Evolutionary conservation across 1,139 yeast species (phyloP).

Genomic region (Martiniozyma asiatica): DNA sequence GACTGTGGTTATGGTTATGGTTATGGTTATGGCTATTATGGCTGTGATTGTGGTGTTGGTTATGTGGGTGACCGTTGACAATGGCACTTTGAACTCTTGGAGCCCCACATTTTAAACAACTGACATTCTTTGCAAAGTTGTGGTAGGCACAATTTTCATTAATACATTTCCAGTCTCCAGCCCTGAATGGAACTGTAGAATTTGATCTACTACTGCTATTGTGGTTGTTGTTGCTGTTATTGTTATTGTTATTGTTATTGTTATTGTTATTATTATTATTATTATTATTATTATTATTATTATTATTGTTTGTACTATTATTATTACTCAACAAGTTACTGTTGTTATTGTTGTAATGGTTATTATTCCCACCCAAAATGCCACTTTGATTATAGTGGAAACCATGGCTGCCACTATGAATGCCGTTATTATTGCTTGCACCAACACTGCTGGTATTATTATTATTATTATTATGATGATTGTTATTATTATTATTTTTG

Average conservation of each 20-base stretch:
- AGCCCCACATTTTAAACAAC: constrained; percentile 81
- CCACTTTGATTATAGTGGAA: too few species aligned
- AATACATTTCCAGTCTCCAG: constrained; percentile 94
- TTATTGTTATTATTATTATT: constrained; percentile 7
- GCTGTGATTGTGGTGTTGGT: constrained; percentile 1
- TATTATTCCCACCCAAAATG: neutral
- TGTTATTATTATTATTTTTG: constrained; percentile 8
- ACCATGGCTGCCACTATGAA: too few species aligned
- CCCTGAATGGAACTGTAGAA: constrained; percentile 72
- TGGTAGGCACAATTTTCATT: constrained; percentile 75
- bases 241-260: constrained; percentile 12
- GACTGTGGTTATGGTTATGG: too few species aligned
- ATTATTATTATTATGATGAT: constrained; percentile 12
- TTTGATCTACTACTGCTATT: constrained; percentile 14
- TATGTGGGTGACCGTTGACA: constrained; percentile 20
- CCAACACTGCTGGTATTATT: constrained; percentile 6
- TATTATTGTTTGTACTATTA: constrained; percentile 4
- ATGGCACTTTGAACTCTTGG: constrained; percentile 44
- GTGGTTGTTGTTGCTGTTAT: constrained; percentile 11
- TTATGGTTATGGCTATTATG: too few species aligned
- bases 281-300: constrained; percentile 3
- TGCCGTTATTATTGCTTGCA: too few species aligned
- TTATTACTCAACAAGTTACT: constrained; percentile 5
- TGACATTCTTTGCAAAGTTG: constrained; percentile 84
- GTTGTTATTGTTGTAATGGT: constrained; percentile 5